Evolutionary conservation across 164 flowering plant species (phyloP), one percentile per base, ranked within the genome.

Genomic region (Euptelea pleiosperma): DNA sequence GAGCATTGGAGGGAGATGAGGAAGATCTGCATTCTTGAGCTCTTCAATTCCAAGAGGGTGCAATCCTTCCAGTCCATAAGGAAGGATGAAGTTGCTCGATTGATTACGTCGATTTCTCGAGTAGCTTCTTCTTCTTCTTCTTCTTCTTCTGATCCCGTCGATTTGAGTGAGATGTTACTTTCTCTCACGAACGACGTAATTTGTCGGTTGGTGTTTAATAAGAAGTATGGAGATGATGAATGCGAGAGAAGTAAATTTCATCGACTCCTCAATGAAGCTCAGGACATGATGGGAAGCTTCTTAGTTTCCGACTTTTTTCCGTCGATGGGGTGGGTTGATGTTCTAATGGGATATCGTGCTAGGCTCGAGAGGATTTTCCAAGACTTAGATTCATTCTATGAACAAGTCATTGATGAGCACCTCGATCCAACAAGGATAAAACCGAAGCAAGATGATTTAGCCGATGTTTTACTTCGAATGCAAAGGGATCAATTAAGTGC

Each of bases 271-370:
- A 5, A 14, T 0, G 47, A 49, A 14, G 22, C 24, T 3, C 19
- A 3, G n/a, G 47, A 21, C 3, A 10, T 50, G 14, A n/a, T 50
- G 21, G 44, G 56, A 18, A 24, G 34, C 10, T 60, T 60, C 45
- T 9, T 12, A 25, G 64, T 40, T 10, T 46, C 22, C n/a, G 64
- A 60, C 25, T 60, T 35, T n/a, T 24, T 60, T 16, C 64, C 64
- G 1, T 21, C 26, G 12, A 19, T 50, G 9, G 37, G 26, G 24
- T 50, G 55, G 64, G 33, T 61, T 18, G 19, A 24, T 16, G 15
- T 19, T 11, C 19, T 50, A 11, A 60, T n/a, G 18, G 64, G 64
- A 3, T 18, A 49, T 46, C 31, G 31, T 14, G 26, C 5, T 11
- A 48, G 55, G 45, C 8, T 49, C 1, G 48, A 48, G 26, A 49